Evolutionary conservation across 108 stramenopile species (phyloP), one percentile per base, ranked within the genome.

Genomic region (Skeletonema menzelii): DNA sequence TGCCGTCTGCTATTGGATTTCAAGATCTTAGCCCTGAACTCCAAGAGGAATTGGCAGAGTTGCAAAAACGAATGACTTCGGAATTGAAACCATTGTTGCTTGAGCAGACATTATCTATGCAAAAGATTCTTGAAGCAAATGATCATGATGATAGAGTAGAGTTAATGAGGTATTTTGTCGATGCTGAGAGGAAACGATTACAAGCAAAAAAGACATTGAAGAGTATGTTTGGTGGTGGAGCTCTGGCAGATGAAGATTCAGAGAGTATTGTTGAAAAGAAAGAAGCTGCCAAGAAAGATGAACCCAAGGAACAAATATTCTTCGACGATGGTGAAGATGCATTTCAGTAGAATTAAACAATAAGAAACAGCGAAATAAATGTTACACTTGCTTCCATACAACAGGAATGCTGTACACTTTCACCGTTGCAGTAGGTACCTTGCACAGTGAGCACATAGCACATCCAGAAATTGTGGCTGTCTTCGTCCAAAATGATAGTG

Each of bases 21-120:
- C 63, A 82, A 27, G 92, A 93, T 61, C 65, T 93, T 37, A 75
- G 85, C 32, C 84, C 87, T 2, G 87, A 76, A n/a, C 78, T 94
- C 17, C 91, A 91, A 66, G 27, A 79, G 26, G 93, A 94, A 77
- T 78, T 91, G 47, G 71, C 88, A 37, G 87, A 89, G 19, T 56
- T 91, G 63, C 90, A 94, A 76, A 80, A 91, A 63, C 84, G 84
- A 28, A 94, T 91, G 93, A 79, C 87, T 37, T 35, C 79, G 13
- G 90, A 91, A 63, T 66, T 90, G 49, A 84, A 82, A 72, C 92
- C 94, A 0, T 47, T 95, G 38, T 42, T 89, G 46, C 69, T 92
- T 44, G 94, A 95, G 65, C 87, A 85, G 40, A 91, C 91, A 31
- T 56, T 90, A 19, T 87, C 89, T 26, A 91, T 95, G 87, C 94